These are phyloP conservation scores for Acanthamoeba healyi DNA, from an alignment of 208 protist species.

Conservation along the genomic window DNA sequence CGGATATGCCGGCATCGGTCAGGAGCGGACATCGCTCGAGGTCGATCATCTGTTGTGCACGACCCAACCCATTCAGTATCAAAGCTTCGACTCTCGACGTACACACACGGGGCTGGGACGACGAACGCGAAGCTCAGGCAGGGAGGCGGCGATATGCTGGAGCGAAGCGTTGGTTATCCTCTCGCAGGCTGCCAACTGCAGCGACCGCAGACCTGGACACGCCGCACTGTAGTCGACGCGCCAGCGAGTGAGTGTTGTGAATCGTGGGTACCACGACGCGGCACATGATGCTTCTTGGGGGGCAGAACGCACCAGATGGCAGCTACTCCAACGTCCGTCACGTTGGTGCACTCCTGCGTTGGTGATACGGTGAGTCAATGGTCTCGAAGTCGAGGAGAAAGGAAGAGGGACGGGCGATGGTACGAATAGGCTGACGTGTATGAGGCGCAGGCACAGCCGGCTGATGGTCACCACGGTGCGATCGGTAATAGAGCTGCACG, in stretches of 20 bases:
- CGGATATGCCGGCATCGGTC: not conserved
- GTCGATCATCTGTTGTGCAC: not conserved
- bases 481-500: slow-evolving; percentile 14
- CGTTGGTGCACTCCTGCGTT: slow-evolving; percentile 17
- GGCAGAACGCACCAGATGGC: not conserved
- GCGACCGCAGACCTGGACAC: not conserved
- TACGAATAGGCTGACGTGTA: slow-evolving; percentile 36
- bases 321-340: not conserved
- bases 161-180: not conserved
- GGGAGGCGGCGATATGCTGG: not conserved
- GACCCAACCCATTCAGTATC: too few species aligned
- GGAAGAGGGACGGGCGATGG: not conserved
- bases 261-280: not conserved
- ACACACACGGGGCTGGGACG: not conserved
- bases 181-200: slow-evolving; percentile 1
- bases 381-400: not conserved
- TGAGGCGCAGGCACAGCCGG: not conserved
- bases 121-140: slow-evolving; percentile 4
- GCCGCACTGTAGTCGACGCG: not conserved
- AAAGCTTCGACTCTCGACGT: too few species aligned
- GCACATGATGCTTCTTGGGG: too few species aligned
- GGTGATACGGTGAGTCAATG: not conserved
- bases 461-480: not conserved
- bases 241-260: too few species aligned
- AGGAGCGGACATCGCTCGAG: not conserved